A percentile compares a stretch with the other conserved stretches of the same genome.
Evolutionary conservation across 2,329 filamentous ascomycete genomes (phyloP).

Genomic region (Paramyrothecium sp.): DNA sequence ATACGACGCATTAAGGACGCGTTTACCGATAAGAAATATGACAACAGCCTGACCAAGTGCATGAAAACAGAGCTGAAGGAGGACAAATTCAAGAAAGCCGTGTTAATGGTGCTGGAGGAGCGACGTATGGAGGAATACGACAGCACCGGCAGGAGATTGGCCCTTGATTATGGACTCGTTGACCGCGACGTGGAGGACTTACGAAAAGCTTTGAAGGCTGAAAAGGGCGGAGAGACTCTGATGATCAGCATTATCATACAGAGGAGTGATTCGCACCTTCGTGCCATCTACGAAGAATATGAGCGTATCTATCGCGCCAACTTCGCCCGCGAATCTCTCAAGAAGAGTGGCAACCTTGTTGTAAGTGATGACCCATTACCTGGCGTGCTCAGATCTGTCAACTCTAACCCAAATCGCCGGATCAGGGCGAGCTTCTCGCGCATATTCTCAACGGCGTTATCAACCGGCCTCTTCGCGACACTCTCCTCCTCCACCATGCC

Average conservation of each 20-base stretch:
- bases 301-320: slow-evolving; percentile 72
- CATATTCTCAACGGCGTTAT: slow-evolving; percentile 97
- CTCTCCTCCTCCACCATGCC: slow-evolving; percentile 86
- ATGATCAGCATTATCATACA: slow-evolving; percentile 85
- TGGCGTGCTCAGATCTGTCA: neutral
- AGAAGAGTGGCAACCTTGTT: slow-evolving; percentile 88
- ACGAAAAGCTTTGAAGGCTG: slow-evolving; percentile 64
- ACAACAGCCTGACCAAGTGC: slow-evolving; percentile 75
- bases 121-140: slow-evolving; percentile 80
- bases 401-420: neutral
- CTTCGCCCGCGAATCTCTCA: slow-evolving; percentile 83
- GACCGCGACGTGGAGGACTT: slow-evolving; percentile 72
- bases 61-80: slow-evolving; percentile 93
- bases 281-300: slow-evolving; percentile 76
- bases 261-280: slow-evolving; percentile 77
- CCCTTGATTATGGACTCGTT: slow-evolving; percentile 59
- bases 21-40: slow-evolving; percentile 91
- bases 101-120: slow-evolving; percentile 81
- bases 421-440: slow-evolving; percentile 85
- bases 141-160: slow-evolving; percentile 55
- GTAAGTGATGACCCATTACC: slow-evolving; percentile 54
- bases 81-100: slow-evolving; percentile 91
- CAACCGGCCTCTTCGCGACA: slow-evolving; percentile 91
- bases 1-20: slow-evolving; percentile 81
- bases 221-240: slow-evolving; percentile 80